phyloP scores from a whole-genome alignment of 129 eudicot species.

The Erigeron canadensis region DNA sequence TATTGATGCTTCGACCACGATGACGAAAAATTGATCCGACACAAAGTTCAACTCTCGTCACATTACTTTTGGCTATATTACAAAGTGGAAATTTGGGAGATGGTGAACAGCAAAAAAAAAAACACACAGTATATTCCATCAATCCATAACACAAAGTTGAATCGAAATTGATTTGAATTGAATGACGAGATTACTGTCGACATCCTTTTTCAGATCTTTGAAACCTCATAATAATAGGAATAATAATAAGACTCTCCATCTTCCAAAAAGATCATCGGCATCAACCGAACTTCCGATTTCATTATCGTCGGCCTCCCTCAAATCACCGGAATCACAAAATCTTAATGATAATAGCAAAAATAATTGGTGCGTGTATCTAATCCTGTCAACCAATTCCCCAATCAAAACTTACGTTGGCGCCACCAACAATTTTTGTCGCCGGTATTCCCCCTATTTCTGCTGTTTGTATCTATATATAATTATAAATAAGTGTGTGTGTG shows the following conservation, averaged over 20 bases:
- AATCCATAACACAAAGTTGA: too few relatives aligned
- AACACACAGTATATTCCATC: too few relatives aligned
- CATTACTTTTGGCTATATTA: too few relatives aligned
- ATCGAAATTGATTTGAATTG: too few relatives aligned
- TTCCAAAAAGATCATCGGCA: conserved; percentile 15
- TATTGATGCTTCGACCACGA: too few relatives aligned
- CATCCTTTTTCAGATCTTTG: conserved; percentile 51
- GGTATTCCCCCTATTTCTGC: conserved; percentile 36
- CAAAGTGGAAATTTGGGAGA: too few relatives aligned
- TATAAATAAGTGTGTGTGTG: not conserved
- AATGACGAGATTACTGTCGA: conserved; percentile 49
- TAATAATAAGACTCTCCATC: too few relatives aligned
- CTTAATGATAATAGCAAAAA: not conserved
- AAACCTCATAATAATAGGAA: conserved; percentile 50
- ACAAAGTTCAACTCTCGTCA: too few relatives aligned
- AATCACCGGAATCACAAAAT: conserved; percentile 6
- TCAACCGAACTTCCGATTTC: conserved; percentile 21
- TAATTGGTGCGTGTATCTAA: conserved; percentile 73
- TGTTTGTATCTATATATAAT: not conserved
- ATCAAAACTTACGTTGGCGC: conserved; percentile 94
- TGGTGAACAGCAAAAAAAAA: too few relatives aligned
- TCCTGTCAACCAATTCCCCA: conserved; percentile 75
- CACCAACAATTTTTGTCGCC: conserved; percentile 81
- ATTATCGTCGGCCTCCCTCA: not conserved
- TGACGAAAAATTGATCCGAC: too few relatives aligned